Evolutionary conservation across 208 protist species (phyloP).

Genomic region (Balamuthia mandrillaris): DNA sequence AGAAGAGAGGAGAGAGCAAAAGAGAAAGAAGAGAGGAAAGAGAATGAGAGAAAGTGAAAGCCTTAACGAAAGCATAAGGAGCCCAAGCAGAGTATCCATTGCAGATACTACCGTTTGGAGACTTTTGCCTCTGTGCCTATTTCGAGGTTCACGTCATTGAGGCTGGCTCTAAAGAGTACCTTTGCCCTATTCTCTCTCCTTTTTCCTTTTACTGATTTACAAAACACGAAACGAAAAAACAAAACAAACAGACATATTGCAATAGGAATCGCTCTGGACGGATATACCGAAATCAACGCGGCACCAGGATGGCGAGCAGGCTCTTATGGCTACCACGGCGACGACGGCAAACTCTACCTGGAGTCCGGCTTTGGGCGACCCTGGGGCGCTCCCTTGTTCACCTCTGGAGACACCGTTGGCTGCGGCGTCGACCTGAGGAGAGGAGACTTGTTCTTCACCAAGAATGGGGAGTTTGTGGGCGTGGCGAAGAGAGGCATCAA

Average conservation of each 20-base stretch:
- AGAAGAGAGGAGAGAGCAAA: too few relatives aligned
- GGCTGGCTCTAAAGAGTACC: not conserved
- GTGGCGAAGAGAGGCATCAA: not conserved
- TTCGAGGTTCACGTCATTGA: constrained; percentile 20
- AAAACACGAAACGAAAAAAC: not conserved
- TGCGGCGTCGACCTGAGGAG: constrained; percentile 19
- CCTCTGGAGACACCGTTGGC: constrained; percentile 12
- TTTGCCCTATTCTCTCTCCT: not conserved
- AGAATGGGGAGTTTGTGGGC: constrained; percentile 29
- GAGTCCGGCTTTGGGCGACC: constrained; percentile 5
- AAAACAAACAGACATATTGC: not conserved
- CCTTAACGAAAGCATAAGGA: not conserved
- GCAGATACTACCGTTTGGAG: constrained; percentile 14
- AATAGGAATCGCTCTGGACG: constrained; percentile 4
- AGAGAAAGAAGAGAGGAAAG: not conserved
- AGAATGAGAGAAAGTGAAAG: not conserved
- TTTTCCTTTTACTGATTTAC: not conserved
- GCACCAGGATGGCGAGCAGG: constrained; percentile 5
- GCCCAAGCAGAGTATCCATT: constrained; percentile 4
- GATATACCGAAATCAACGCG: not conserved
- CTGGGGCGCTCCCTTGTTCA: constrained; percentile 14
- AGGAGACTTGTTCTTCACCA: constrained; percentile 27
- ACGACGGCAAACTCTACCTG: not conserved
- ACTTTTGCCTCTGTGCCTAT: not conserved
- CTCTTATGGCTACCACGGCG: constrained; percentile 31